Evolutionary conservation across 2,329 filamentous ascomycete species (phyloP).

Genomic region (Calycina marina): DNA sequence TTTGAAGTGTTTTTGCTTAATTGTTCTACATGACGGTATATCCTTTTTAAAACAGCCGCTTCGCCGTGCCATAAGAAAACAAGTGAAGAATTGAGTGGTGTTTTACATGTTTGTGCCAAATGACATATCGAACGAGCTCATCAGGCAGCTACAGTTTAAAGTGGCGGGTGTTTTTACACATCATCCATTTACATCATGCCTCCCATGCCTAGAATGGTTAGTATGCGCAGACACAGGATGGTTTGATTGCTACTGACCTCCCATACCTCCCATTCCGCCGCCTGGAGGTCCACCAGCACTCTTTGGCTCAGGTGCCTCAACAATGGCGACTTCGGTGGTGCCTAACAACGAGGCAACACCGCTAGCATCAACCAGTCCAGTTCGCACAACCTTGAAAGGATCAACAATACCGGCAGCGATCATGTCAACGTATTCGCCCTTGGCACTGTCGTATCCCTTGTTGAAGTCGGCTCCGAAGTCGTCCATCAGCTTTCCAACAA

Average conservation of each 20-base stretch:
- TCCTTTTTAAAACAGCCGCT: slow-evolving; percentile 8
- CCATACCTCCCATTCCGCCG: slow-evolving; percentile 44
- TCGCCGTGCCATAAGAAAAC: slow-evolving; percentile 19
- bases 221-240: not conserved
- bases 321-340: slow-evolving; percentile 95
- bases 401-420: slow-evolving; percentile 93
- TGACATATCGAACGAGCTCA: slow-evolving; percentile 7
- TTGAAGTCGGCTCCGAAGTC: slow-evolving; percentile 90
- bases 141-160: slow-evolving; percentile 4
- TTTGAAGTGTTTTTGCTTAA: too few relatives aligned
- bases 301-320: slow-evolving; percentile 92
- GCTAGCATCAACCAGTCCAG: slow-evolving; percentile 83
- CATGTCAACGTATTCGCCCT: slow-evolving; percentile 99
- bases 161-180: slow-evolving; percentile 15
- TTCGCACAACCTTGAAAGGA: slow-evolving; percentile 98
- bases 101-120: slow-evolving; percentile 17
- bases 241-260: slow-evolving; percentile 13
- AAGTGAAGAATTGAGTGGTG: slow-evolving; percentile 19
- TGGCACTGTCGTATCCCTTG: slow-evolving; percentile 92
- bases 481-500: slow-evolving; percentile 95
- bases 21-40: too few relatives aligned
- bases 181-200: slow-evolving; percentile 24
- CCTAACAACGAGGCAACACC: slow-evolving; percentile 94
- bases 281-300: slow-evolving; percentile 50
- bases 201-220: slow-evolving; percentile 24